Evolutionary conservation across 1,284 basidiomycete genomes (phyloP), one percentile per base, ranked within the genome.

Genomic region (Naganishia cerealis): DNA sequence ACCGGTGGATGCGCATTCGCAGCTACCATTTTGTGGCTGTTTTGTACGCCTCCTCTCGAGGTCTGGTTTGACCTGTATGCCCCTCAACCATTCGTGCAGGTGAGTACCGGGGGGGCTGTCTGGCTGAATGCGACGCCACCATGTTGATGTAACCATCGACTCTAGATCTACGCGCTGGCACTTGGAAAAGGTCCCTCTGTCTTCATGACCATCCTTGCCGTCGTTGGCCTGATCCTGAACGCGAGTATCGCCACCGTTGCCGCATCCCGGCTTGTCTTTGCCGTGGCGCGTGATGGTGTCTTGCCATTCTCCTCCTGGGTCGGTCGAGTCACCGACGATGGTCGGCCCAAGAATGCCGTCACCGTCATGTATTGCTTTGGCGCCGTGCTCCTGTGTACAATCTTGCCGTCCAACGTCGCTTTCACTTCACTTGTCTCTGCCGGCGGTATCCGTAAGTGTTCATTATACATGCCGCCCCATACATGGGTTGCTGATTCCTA

Each of bases 251-350:
- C 89, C 18, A 87, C 93, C 68, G 90, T 92, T 33, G 91, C 91
- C 3, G 86, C 91, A 15, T 92, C 90, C 16, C 86, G 91, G 7
- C 84, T 94, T 40, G 84, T 94, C 53, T 93, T 89, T 65, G 91
- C 91, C 16, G 89, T 94, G 59, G 91, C 91, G 21, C 87, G 91
- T 66, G 91, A 94, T 73, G 91, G 91, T 39, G 90, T 93, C 0
- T 83, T 94, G 18, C 91, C 91, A 0, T 77, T 90, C 67, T 91
- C 90, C 0, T 71, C 80, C 9, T 93, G 90, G 91, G 89, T 93
- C 66, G 87, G 89, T 50, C 81, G 84, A 71, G 89, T 93, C 53
- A 86, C 89, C 54, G 70, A 78, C 0, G 79, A 85, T 18, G 88
- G 89, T 2, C 89, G 92, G 73, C 91, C 91, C 0, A 85, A 83